Evolutionary conservation across 2,329 filamentous ascomycete genomes (phyloP), one percentile per base, ranked within the genome.

Genomic region (Pseudodiploospora longispora): DNA sequence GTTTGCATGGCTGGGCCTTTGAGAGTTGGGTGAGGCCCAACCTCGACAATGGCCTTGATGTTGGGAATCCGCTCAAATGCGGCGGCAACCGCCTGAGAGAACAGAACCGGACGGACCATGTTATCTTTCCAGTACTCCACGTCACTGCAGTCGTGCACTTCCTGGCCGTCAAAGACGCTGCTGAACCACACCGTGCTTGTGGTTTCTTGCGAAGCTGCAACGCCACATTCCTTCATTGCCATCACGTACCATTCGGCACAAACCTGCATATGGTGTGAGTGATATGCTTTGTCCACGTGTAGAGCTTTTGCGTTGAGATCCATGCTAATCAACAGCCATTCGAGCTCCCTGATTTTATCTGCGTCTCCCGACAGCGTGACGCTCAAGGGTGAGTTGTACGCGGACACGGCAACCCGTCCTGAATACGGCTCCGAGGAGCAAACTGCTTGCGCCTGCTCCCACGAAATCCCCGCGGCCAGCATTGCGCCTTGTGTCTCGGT

Each of bases 291-390:
- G 12, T 34, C 32, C 9, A 34, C 32, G 32, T 12, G 32, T 34
- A 34, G 32, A 9, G 32, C 32, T 9, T 12, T 12, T 2, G 27
- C 30, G 32, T 42, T 41, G 7, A 40, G 47, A 27, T 62, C 56
- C 35, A 66, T 63, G 40, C 66, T 62, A 35, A 69, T 59, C 33
- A 67, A 38, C 19, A 37, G 47, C 3, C 38, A 29, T 3, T 45
- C 59, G 7, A 74, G 55, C 47, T 66, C 61, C 5, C 66, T 62
- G 8, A 75, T 60, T 28, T 37, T 35, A 7, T 19, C 19, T 19
- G 19, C 19, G 3, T 34, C 32, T 9, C 32, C 32, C 8, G 3
- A 34, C 12, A 34, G 9, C 8, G 32, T 34, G 9, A 34, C 32
- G 12, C 32, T 34, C 9, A 2, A 9, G 3, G 32, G 9, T 3